phyloP scores from a whole-genome alignment of 495 filamentous ascomycete genomes.

The Xylaria sp. region DNA sequence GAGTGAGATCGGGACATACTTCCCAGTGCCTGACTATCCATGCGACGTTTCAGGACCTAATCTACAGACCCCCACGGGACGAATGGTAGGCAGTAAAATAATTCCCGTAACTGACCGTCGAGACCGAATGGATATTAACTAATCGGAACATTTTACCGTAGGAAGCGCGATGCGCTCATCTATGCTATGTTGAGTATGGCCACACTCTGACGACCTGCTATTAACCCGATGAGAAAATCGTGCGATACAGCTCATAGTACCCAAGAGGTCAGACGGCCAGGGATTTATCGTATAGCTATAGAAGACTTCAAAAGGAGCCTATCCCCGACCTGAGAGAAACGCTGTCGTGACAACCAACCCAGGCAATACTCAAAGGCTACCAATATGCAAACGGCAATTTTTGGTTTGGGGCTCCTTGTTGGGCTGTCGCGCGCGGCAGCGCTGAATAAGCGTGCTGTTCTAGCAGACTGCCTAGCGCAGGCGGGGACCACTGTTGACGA shows the following conservation, averaged over 20 bases:
- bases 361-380: slow-evolving; percentile 3
- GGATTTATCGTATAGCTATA: neutral
- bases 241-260: slow-evolving; percentile 13
- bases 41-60: slow-evolving; percentile 13
- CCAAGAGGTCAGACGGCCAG: slow-evolving; percentile 6
- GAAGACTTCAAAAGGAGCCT: slow-evolving; percentile 26
- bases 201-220: slow-evolving; percentile 18
- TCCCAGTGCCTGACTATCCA: slow-evolving; percentile 22
- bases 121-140: slow-evolving; percentile 24
- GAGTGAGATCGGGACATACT: slow-evolving; percentile 13
- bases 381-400: slow-evolving; percentile 36
- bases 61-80: slow-evolving; percentile 15
- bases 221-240: slow-evolving; percentile 1
- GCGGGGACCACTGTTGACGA: slow-evolving; percentile 43
- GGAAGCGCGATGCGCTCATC: slow-evolving; percentile 16
- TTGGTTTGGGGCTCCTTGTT: slow-evolving; percentile 37
- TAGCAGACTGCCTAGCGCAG: slow-evolving; percentile 51
- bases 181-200: slow-evolving; percentile 18
- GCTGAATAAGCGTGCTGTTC: slow-evolving; percentile 41
- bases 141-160: slow-evolving; percentile 27
- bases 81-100: slow-evolving; percentile 22
- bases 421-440: slow-evolving; percentile 31
- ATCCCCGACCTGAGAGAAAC: neutral
- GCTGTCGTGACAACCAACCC: neutral
- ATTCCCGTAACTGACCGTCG: slow-evolving; percentile 24